Base-by-base conservation (phyloP, 1,284 basidiomycete genomes). In the Pseudozyma flocculosa region DNA sequence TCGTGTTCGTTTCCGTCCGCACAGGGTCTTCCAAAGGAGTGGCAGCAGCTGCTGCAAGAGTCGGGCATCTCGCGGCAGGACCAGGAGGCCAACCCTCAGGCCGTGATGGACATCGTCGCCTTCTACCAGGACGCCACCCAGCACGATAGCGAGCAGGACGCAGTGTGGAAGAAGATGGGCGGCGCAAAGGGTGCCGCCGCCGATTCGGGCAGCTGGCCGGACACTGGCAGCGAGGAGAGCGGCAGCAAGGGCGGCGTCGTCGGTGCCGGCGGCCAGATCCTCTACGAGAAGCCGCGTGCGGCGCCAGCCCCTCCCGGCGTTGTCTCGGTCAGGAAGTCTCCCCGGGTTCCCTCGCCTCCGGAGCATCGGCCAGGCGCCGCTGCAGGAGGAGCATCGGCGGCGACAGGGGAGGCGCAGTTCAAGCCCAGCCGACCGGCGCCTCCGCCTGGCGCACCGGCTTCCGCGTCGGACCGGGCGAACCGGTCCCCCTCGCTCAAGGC, bases 91-190 rank as follows among this genome's bases (percentile, higher is more conserved):
- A 94, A 99, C 76, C 95, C 95, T 0, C 90, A 97, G 80, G 92
- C 92, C 1, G 92, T 98, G 54, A 92, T 95, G 85, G 95, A 97
- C 75, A 95, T 98, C 67, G 94, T 99, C 76, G 92, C 94, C 73
- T 98, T 97, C 81, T 97, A 95, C 78, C 92, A 95, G 75, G 89
- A 92, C 75, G 77, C 77, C 24, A 79, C 78, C 17, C 77, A 80
- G 52, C 63, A 68, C 45, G 66, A 64, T 18, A 70, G 56, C 29
- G 68, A 72, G 29, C 62, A 70, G 13, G 76, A 78, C 41, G 50
- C 62, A 21, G 75, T 78, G n/a, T 78, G 69, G 78, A 73, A 70
- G 56, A 79, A 78, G 61, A 76, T 79, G 48, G 69, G 72, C 7
- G 66, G 55, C 2, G 68, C 68, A 38, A 65, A 73, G 44, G 65